A percentile compares a stretch with the other conserved stretches of the same genome.
Conservation (phyloP, 805 yeast species). For the Suhomyces tanzawaensis region DNA sequence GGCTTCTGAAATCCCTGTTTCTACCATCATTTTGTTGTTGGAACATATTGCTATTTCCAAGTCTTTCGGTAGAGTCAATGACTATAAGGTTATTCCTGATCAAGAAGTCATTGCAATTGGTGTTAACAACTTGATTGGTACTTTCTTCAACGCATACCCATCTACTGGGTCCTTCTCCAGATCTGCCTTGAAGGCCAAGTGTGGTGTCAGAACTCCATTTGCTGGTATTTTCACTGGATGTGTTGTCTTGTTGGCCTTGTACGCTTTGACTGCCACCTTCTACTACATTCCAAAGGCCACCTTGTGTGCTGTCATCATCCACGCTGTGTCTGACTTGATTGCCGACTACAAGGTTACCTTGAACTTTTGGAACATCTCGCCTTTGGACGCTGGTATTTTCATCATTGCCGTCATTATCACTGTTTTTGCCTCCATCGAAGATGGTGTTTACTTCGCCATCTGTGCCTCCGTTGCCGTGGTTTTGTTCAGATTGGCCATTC, state of each 20-base stretch:
- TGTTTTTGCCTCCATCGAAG: conserved; percentile 76
- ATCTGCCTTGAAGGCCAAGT: conserved; percentile 90
- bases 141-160: conserved; percentile 91
- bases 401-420: conserved; percentile 70
- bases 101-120: conserved; percentile 95
- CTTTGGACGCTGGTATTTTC: conserved; percentile 73
- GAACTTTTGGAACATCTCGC: conserved; percentile 69
- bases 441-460: conserved; percentile 88
- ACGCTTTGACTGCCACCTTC: conserved; percentile 79
- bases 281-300: conserved; percentile 90
- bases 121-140: conserved; percentile 83
- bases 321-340: conserved; percentile 85
- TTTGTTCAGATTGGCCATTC: conserved; percentile 72
- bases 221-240: conserved; percentile 90
- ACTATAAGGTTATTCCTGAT: conserved; percentile 86
- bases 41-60: conserved; percentile 94
- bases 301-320: conserved; percentile 83
- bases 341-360: conserved; percentile 66
- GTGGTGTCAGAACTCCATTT: conserved; percentile 92
- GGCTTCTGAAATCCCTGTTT: conserved; percentile 81
- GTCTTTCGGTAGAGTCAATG: conserved; percentile 90
- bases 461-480: conserved; percentile 77
- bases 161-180: conserved; percentile 95
- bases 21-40: conserved; percentile 74
- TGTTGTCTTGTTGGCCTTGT: conserved; percentile 83